A percentile compares a stretch with the other conserved stretches of the same genome.
Conservation (phyloP, 306 rosid species). For the Psophocarpus tetragonolobus region DNA sequence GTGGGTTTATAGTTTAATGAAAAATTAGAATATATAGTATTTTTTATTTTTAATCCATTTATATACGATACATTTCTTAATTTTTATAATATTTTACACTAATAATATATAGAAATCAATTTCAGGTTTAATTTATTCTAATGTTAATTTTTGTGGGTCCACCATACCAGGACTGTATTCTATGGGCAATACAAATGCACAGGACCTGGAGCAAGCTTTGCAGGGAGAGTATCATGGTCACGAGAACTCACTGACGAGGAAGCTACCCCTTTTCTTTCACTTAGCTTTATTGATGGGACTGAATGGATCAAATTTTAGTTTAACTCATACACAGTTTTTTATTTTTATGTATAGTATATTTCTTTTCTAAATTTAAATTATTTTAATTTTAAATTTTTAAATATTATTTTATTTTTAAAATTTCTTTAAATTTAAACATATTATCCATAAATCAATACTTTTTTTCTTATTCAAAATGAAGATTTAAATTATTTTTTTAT, state of each 20-base stretch:
- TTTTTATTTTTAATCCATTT: too few species aligned
- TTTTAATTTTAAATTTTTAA: too few species aligned
- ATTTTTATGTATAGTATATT: neutral
- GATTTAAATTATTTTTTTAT: too few species aligned
- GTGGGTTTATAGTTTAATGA: neutral
- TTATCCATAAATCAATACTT: too few species aligned
- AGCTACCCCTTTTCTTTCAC: conserved; percentile 90
- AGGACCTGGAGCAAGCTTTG: conserved; percentile 80
- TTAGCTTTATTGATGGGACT: conserved; percentile 79
- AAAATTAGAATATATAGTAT: neutral
- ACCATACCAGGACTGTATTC: conserved; percentile 82
- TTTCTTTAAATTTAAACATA: too few species aligned
- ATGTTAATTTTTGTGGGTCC: conserved; percentile 5
- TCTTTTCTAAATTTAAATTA: neutral
- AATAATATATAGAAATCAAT: neutral
- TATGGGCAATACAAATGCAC: conserved; percentile 97
- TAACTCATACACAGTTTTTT: neutral
- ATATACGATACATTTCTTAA: too few species aligned
- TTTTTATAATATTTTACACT: neutral
- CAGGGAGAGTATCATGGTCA: conserved; percentile 96
- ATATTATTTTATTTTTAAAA: too few species aligned
- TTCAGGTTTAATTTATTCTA: neutral
- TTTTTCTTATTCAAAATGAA: too few species aligned
- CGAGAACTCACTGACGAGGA: conserved; percentile 90
- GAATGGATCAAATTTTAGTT: conserved; percentile 74